Evolutionary conservation across 805 yeast species (phyloP), one percentile per base, ranked within the genome.

Genomic region (Spathaspora boniae): DNA sequence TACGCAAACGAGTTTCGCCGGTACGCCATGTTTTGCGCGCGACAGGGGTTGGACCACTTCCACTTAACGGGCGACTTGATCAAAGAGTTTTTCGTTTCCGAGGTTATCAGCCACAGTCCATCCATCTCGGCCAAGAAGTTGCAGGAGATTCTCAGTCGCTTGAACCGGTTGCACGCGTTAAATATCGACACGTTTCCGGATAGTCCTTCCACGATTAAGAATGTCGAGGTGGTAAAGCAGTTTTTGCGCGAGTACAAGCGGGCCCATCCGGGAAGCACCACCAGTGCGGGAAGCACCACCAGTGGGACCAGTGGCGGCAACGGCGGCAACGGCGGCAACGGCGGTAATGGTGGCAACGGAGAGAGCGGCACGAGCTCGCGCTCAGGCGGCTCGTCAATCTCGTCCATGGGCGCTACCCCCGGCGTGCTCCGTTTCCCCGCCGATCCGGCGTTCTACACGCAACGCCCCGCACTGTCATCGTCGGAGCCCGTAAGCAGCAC

Each of bases 21-120:
- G 9, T 38, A 34, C 36, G 42, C 39, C 11, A 28, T n/a, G 22
- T 38, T 38, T 19, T 38, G 42, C 18, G 20, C 24, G 23, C 32
- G 16, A 9, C 28, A 34, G 20, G 33, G 33, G 3, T 27, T 38
- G n/a, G 30, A 34, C 16, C 36, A 38, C 25, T 38, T 38, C 24
- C 34, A 22, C n/a, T 19, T 38, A 3, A 35, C 36, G 11, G 39
- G 39, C 7, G 33, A 26, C 6, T 24, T 31, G 15, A 31, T 38
- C 19, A 31, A 33, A 26, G 12, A 12, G 11, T 38, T 24, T 23
- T 35, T 34, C 14, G 16, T 29, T 14, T 9, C 27, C 5, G 35
- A 21, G 14, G 29, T 34, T n/a, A 31, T 35, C 25, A 17, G 18
- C 15, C 15, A 29, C 26, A 31, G 22, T 5, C 35, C 35, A 16